These are phyloP conservation scores for Monosporozyma solicola DNA, from an alignment of 805 yeast genomes.

Conservation along the genomic window DNA sequence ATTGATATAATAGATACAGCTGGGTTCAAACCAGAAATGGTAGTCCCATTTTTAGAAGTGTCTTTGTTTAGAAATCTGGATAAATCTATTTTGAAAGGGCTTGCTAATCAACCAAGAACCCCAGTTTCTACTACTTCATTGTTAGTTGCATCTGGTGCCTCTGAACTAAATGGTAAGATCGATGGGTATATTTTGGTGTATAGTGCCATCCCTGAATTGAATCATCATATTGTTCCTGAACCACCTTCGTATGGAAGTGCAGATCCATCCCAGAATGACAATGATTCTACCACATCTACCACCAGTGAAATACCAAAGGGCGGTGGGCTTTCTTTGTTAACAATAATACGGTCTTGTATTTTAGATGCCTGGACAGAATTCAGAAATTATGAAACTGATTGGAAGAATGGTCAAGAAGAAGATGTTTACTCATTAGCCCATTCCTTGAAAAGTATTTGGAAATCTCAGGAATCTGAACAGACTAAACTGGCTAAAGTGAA, in stretches of 20 bases:
- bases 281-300: not conserved
- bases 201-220: conserved; percentile 54
- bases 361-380: conserved; percentile 71
- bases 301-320: conserved; percentile 6
- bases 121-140: conserved; percentile 60
- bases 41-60: conserved; percentile 69
- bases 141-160: conserved; percentile 69
- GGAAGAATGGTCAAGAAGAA: conserved; percentile 59
- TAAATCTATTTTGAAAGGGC: conserved; percentile 46
- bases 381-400: conserved; percentile 41
- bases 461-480: conserved; percentile 24
- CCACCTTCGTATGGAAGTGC: conserved; percentile 45
- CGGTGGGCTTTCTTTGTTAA: conserved; percentile 26
- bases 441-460: conserved; percentile 52
- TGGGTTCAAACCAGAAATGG: conserved; percentile 52
- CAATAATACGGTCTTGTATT: conserved; percentile 46
- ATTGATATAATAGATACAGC: conserved; percentile 71
- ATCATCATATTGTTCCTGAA: conserved; percentile 16
- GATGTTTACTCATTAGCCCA: conserved; percentile 55
- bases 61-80: conserved; percentile 56
- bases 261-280: not conserved
- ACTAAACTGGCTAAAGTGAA: conserved; percentile 26
- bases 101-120: conserved; percentile 53
- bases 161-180: conserved; percentile 66
- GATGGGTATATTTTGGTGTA: conserved; percentile 67